Percentiles rank a stretch among this genome's conserved stretches.
These are phyloP conservation scores for Colletotrichum karsti DNA, from an alignment of 2,329 filamentous ascomycete genomes.

Conservation along the genomic window DNA sequence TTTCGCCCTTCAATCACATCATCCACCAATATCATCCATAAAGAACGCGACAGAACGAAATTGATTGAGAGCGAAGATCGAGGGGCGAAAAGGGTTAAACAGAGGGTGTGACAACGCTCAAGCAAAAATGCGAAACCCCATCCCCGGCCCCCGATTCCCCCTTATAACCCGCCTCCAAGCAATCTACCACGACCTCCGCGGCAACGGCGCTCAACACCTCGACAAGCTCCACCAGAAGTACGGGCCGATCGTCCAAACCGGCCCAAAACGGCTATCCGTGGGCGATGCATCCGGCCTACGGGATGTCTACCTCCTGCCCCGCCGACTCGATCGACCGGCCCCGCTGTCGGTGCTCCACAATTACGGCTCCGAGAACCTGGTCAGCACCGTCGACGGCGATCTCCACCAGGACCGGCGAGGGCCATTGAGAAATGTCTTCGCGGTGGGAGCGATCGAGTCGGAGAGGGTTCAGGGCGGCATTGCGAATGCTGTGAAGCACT, in stretches of 20 bases:
- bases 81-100: too few relatives aligned
- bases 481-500: too few relatives aligned
- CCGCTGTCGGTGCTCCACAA: slow-evolving; percentile 18
- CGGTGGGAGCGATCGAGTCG: neutral
- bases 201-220: neutral
- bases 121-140: too few relatives aligned
- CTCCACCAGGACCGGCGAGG: slow-evolving; percentile 1
- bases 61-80: too few relatives aligned
- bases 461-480: neutral
- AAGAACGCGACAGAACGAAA: too few relatives aligned
- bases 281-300: neutral
- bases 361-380: slow-evolving; percentile 16
- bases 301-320: neutral
- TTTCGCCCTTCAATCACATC: too few relatives aligned
- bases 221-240: neutral
- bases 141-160: too few relatives aligned
- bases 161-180: too few relatives aligned
- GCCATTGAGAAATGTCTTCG: neutral
- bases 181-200: neutral
- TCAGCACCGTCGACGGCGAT: slow-evolving; percentile 14
- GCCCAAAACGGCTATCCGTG: neutral
- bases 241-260: slow-evolving; percentile 14
- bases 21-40: too few relatives aligned
- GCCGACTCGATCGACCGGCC: neutral
- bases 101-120: too few relatives aligned